Percentiles rank a stretch among this genome's conserved stretches.
Conservation (phyloP, 306 rosid species). For the Acacia acuminata region DNA sequence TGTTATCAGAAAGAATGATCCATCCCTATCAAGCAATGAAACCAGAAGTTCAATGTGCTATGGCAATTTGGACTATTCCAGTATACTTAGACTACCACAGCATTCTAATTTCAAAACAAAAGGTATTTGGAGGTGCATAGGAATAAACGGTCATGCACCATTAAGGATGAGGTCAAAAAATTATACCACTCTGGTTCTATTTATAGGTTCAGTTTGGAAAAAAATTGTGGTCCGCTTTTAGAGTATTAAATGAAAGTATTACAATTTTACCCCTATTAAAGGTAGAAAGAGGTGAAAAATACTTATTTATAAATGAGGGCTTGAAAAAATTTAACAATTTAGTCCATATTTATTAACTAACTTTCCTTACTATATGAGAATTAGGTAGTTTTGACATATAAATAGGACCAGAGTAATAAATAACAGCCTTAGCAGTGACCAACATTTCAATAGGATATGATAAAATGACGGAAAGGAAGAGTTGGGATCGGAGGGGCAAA, state of each 20-base stretch:
- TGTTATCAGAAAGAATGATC: conserved; percentile 67
- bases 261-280: no score
- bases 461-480: not conserved
- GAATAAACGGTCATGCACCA: conserved; percentile 15
- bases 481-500: not conserved
- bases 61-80: conserved; percentile 5
- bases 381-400: no score
- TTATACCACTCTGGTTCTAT: no score
- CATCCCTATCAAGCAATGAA: conserved; percentile 65
- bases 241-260: no score
- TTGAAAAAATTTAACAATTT: no score
- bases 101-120: not conserved
- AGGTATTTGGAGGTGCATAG: not conserved
- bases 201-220: no score
- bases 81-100: not conserved
- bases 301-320: no score
- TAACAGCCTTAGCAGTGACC: not conserved
- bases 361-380: no score
- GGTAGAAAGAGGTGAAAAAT: no score
- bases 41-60: conserved; percentile 15
- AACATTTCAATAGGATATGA: not conserved
- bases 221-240: no score
- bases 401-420: not conserved
- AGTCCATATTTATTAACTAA: no score
- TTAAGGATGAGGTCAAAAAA: not conserved